Evolutionary conservation across 805 yeast species (phyloP), one percentile per base, ranked within the genome.

Genomic region (Yarrowia sp.): DNA sequence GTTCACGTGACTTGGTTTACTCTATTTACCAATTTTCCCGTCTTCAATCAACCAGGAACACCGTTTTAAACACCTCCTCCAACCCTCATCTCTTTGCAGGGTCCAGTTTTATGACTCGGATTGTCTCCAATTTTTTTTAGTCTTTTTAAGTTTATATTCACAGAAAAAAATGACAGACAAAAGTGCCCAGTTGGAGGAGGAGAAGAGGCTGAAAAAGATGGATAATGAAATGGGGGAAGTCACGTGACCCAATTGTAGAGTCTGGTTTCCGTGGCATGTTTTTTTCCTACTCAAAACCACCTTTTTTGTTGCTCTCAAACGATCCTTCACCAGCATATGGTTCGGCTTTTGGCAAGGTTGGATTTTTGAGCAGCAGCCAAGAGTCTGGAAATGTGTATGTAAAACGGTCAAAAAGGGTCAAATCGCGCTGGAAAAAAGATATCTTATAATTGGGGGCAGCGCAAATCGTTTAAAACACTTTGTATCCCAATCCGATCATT

Each of bases 61-160:
- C 40, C 21, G 8, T 35, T n/a, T 35, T 10, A n/a, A 6, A 9
- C 33, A 17, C 8, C 33, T 10, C 5, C 10, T 9, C 21, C 3
- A 4, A 6, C 19, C 33, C 3, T 43, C 49, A 3, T 22, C 8
- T 48, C 38, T 14, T 6, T 32, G 6, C 38, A 48, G 54, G 38
- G 38, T 48, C 38, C 54, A 30, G 26, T 30, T n/a, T n/a, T 48
- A 48, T 51, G 41, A 51, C 41, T 51, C 41, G 58, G 58, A 51
- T 33, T 51, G 58, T 33, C n/a, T 51, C 32, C 41, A 33, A 51
- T 51, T 22, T 51, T 22, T 51, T 51, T 51, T 33, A 33, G 30
- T 17, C 12, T 51, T 35, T 14, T 19, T n/a, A n/a, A n/a, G n/a
- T n/a, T n/a, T n/a, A n/a, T n/a, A n/a, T n/a, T n/a, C n/a, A n/a